These are phyloP conservation scores for Actinomortierella ambigua DNA, from an alignment of 371 early-diverging fungal genomes.

Conservation along the genomic window DNA sequence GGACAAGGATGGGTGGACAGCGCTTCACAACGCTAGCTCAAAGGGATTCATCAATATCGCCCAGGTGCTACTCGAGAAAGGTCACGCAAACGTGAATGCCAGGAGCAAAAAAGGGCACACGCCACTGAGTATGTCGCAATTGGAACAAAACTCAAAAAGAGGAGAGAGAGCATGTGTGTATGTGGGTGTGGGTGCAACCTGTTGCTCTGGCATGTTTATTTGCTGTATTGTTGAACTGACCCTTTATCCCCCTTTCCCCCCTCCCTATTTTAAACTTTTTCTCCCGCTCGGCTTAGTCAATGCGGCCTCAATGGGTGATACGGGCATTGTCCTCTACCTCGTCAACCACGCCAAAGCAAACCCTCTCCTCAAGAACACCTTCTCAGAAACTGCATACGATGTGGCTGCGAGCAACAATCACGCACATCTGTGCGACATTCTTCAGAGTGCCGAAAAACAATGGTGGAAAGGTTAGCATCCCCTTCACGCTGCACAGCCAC, in stretches of 20 bases:
- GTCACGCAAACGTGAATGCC: slow-evolving; percentile 63
- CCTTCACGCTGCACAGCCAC: not conserved
- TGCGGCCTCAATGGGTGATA: slow-evolving; percentile 77
- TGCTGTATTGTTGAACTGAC: not conserved
- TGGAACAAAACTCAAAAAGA: not conserved
- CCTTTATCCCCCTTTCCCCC: not conserved
- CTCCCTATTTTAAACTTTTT: not conserved
- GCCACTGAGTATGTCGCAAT: slow-evolving; percentile 67
- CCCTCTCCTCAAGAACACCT: slow-evolving; percentile 67
- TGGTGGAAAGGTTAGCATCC: slow-evolving; percentile 47
- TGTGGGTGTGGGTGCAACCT: not conserved
- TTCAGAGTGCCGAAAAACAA: slow-evolving; percentile 62
- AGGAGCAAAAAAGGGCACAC: slow-evolving; percentile 74
- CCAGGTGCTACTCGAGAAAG: slow-evolving; percentile 59
- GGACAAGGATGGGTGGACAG: slow-evolving; percentile 89
- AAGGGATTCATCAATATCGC: slow-evolving; percentile 66
- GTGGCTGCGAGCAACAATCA: slow-evolving; percentile 69
- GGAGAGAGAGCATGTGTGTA: too few species aligned
- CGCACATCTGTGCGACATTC: slow-evolving; percentile 71
- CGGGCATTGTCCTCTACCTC: slow-evolving; percentile 69
- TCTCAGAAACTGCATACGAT: slow-evolving; percentile 84
- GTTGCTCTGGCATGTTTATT: slow-evolving; percentile 5
- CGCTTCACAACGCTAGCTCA: slow-evolving; percentile 81
- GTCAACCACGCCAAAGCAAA: slow-evolving; percentile 67
- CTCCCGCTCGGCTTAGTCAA: slow-evolving; percentile 55